phyloP scores from a whole-genome alignment of 441 rosid species.

The Bruguiera hainesii region DNA sequence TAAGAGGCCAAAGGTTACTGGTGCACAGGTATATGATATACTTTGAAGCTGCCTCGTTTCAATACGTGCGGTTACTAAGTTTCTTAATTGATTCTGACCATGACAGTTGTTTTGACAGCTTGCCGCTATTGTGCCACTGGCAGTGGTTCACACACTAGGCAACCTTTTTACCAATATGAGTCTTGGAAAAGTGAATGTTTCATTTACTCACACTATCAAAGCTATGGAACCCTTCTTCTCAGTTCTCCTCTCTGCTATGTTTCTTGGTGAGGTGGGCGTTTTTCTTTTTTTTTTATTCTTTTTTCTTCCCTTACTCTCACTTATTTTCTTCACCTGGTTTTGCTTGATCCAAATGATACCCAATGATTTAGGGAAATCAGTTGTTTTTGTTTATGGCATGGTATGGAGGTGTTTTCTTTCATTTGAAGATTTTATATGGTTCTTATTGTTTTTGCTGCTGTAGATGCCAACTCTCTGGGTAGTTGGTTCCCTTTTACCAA shows the following conservation, averaged over 20 bases:
- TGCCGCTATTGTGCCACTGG: slow-evolving; percentile 82
- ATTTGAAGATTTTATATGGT: neutral
- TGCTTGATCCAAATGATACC: neutral
- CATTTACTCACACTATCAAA: slow-evolving; percentile 97
- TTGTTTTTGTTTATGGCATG: too few relatives aligned
- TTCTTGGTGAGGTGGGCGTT: slow-evolving; percentile 75
- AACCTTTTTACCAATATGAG: slow-evolving; percentile 96
- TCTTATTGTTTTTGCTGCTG: slow-evolving; percentile 16
- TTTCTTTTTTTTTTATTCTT: neutral
- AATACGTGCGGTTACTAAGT: neutral
- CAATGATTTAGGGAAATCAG: neutral
- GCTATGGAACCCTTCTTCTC: slow-evolving; percentile 99
- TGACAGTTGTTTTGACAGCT: slow-evolving; percentile 42
- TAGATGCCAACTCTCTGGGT: slow-evolving; percentile 90
- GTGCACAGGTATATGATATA: slow-evolving; percentile 57
- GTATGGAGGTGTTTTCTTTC: neutral
- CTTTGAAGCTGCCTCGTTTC: neutral
- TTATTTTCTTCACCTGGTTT: neutral
- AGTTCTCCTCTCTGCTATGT: slow-evolving; percentile 89
- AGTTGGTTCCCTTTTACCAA: slow-evolving; percentile 78
- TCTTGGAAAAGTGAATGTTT: slow-evolving; percentile 96
- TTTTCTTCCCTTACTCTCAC: neutral
- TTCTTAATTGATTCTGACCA: neutral
- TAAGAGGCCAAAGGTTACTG: slow-evolving; percentile 70
- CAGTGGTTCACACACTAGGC: slow-evolving; percentile 81